Evolutionary conservation across 495 filamentous ascomycete genomes (phyloP).

Genomic region (Bacidia rubella): DNA sequence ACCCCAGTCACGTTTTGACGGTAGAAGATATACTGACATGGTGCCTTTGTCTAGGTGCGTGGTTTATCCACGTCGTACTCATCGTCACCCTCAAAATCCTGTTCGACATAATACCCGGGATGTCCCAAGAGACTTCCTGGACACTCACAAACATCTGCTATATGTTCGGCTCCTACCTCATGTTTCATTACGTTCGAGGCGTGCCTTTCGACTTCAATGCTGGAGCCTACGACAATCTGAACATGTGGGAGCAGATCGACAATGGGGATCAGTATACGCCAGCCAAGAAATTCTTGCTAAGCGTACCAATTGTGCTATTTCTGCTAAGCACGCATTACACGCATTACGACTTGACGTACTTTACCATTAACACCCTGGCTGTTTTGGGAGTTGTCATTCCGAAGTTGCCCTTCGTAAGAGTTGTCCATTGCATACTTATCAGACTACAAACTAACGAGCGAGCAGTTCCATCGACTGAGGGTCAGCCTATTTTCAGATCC

Average conservation of each 20-base stretch:
- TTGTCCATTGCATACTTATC: background rate
- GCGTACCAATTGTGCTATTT: conserved; percentile 86
- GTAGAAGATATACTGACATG: background rate
- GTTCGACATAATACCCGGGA: conserved; percentile 85
- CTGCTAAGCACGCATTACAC: conserved; percentile 96
- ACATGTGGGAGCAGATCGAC: conserved; percentile 99
- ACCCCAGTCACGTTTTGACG: background rate
- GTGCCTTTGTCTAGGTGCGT: conserved; percentile 53
- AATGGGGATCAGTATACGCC: conserved; percentile 98
- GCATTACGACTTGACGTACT: conserved; percentile 91
- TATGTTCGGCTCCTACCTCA: conserved; percentile 96
- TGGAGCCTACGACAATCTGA: conserved; percentile 97
- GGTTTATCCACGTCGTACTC: conserved; percentile 89
- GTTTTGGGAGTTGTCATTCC: conserved; percentile 86
- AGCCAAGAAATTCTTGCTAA: conserved; percentile 93
- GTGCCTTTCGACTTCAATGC: conserved; percentile 98
- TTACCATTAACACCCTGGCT: conserved; percentile 90
- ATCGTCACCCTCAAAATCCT: conserved; percentile 85
- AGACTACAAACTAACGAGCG: conserved; percentile 3
- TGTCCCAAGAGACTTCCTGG: conserved; percentile 96
- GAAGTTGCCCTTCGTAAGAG: conserved; percentile 82
- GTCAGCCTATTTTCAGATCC: conserved; percentile 50
- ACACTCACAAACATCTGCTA: conserved; percentile 97
- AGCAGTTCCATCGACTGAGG: conserved; percentile 57
- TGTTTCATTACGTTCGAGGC: conserved; percentile 98